Percentiles rank a stretch among this genome's conserved stretches.
phyloP scores from a whole-genome alignment of 257 asterid genomes.

The Nicotiana attenuata region DNA sequence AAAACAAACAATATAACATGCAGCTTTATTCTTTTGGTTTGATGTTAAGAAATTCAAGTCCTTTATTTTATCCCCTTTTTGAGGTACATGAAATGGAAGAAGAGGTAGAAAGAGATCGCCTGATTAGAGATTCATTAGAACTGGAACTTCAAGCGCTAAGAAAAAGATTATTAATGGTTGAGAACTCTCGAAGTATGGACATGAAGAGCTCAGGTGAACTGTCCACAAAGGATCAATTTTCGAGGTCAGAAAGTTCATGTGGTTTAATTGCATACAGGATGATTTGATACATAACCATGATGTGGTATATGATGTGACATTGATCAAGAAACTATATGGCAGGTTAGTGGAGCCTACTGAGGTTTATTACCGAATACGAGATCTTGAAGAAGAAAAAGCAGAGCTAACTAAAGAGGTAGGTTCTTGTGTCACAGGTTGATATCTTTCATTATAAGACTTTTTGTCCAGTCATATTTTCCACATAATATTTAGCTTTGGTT shows the following conservation, averaged over 20 bases:
- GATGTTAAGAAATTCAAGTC: not conserved
- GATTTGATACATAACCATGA: not conserved
- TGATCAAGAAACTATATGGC: slow-evolving; percentile 34
- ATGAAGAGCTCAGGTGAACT: slow-evolving; percentile 38
- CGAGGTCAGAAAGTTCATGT: slow-evolving; percentile 42
- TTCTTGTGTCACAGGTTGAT: slow-evolving; percentile 12
- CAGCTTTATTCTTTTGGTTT: not conserved
- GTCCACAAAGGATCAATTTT: slow-evolving; percentile 32
- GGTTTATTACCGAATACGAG: slow-evolving; percentile 39
- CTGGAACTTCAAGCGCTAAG: slow-evolving; percentile 60
- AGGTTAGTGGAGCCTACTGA: slow-evolving; percentile 43
- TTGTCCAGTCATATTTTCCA: not conserved
- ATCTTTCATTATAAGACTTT: not conserved
- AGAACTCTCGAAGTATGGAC: slow-evolving; percentile 53
- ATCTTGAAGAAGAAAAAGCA: slow-evolving; percentile 60
- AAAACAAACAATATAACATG: not conserved
- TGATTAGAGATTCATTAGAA: slow-evolving; percentile 56
- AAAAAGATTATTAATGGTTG: slow-evolving; percentile 58
- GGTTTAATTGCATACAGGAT: not conserved
- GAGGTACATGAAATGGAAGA: slow-evolving; percentile 85
- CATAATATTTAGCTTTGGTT: slow-evolving; percentile 16
- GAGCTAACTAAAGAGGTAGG: slow-evolving; percentile 61
- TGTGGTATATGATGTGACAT: not conserved
- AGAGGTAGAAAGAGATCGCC: slow-evolving; percentile 54
- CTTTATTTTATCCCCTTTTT: slow-evolving; percentile 3